These are phyloP conservation scores for Claviceps spartinae DNA, from an alignment of 2,329 filamentous ascomycete species.

Conservation along the genomic window DNA sequence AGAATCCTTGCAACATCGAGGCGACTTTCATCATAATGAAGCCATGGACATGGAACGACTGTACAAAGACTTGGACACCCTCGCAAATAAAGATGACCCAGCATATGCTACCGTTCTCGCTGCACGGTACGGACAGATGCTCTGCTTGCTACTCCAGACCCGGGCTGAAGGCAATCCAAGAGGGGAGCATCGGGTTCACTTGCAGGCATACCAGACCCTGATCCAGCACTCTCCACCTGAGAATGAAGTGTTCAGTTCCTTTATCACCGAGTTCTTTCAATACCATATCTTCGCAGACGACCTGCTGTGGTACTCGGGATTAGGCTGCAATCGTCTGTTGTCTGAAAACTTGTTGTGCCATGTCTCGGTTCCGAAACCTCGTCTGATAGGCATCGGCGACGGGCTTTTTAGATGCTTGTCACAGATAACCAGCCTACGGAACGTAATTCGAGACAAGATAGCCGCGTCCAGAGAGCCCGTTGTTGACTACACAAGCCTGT, in stretches of 20 bases:
- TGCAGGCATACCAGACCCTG: conserved; percentile 60
- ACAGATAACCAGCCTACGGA: conserved; percentile 64
- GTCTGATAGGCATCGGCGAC: conserved; percentile 70
- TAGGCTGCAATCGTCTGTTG: conserved; percentile 23
- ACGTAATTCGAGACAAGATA: conserved; percentile 58
- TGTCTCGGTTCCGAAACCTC: conserved; percentile 30
- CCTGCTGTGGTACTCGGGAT: conserved; percentile 36
- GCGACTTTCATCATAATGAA: conserved; percentile 41
- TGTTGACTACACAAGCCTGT: conserved; percentile 60
- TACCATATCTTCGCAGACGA: conserved; percentile 63
- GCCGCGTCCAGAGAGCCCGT: conserved; percentile 46
- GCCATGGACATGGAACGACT: conserved; percentile 42
- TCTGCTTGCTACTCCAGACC: conserved; percentile 46
- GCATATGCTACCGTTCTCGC: conserved; percentile 34
- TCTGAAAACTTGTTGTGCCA: conserved; percentile 30
- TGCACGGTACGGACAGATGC: conserved; percentile 48
- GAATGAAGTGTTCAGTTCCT: conserved; percentile 50
- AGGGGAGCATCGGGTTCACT: conserved; percentile 68
- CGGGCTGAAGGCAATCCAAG: conserved; percentile 40
- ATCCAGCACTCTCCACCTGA: conserved; percentile 48
- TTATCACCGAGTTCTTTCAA: conserved; percentile 68
- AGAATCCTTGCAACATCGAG: conserved; percentile 34
- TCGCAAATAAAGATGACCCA: conserved; percentile 28
- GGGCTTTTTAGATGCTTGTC: conserved; percentile 68
- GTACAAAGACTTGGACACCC: conserved; percentile 30